These are phyloP conservation scores for Nepenthes alata DNA, from an alignment of 179 eudicot species.

Conservation along the genomic window DNA sequence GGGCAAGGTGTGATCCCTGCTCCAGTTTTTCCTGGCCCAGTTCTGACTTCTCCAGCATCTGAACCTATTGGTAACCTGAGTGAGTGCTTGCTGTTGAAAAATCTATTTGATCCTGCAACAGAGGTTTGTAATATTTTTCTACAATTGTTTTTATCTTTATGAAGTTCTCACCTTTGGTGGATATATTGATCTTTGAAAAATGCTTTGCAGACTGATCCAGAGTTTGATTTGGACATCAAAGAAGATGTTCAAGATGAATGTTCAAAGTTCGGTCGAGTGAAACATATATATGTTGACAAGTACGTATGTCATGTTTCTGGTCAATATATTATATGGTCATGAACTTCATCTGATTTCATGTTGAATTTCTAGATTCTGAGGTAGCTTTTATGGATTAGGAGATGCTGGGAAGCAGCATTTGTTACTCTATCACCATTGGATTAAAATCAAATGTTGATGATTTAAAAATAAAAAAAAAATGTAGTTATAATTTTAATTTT, in stretches of 20 bases:
- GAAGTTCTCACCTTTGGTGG: too few relatives aligned
- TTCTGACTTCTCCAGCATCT: constrained; percentile 13
- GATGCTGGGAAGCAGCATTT: too few relatives aligned
- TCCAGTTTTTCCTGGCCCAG: constrained; percentile 29
- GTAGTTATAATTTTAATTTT: too few relatives aligned
- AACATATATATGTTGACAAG: constrained; percentile 39
- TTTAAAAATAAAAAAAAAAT: too few relatives aligned
- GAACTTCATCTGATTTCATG: too few relatives aligned
- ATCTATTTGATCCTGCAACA: constrained; percentile 36
- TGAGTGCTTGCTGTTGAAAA: constrained; percentile 36
- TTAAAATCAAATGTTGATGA: too few relatives aligned
- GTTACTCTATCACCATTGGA: too few relatives aligned
- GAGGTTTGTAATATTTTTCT: constrained; percentile 16
- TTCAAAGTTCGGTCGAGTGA: constrained; percentile 34
- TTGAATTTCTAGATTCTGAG: too few relatives aligned
- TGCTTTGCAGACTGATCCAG: constrained; percentile 34
- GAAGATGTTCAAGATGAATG: constrained; percentile 39
- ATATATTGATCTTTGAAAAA: neutral
- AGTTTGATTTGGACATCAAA: constrained; percentile 37
- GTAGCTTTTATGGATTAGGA: too few relatives aligned
- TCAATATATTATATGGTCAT: too few relatives aligned
- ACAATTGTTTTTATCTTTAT: neutral
- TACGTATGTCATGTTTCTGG: neutral
- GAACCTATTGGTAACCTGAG: constrained; percentile 34
- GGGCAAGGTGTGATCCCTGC: constrained; percentile 37